Evolutionary conservation across 2,329 filamentous ascomycete genomes (phyloP).

Genomic region (Fusarium sp.): DNA sequence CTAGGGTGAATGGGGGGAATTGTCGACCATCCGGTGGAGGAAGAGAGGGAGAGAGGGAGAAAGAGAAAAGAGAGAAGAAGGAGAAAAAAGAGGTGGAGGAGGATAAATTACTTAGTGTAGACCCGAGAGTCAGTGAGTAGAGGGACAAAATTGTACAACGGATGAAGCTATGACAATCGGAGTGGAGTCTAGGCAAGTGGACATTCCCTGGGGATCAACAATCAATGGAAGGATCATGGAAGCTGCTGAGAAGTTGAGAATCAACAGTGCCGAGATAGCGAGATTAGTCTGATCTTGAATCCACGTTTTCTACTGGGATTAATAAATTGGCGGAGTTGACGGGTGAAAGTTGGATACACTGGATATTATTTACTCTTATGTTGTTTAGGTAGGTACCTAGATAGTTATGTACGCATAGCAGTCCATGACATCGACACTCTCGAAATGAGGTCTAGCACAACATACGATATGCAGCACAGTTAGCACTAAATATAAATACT

Average conservation of each 20-base stretch:
- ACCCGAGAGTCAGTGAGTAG: neutral
- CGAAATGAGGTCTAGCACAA: conserved; percentile 1
- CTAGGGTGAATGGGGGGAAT: conserved; percentile 11
- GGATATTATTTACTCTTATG: neutral
- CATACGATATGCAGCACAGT: neutral
- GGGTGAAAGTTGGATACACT: neutral
- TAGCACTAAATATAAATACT: no score
- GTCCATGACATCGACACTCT: conserved; percentile 26
- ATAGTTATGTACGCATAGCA: neutral
- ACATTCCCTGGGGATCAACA: conserved; percentile 16
- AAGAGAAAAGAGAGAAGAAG: neutral
- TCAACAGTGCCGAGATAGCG: conserved; percentile 15
- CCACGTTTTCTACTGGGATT: conserved; percentile 9
- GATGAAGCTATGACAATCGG: conserved; percentile 31
- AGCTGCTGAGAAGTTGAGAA: conserved; percentile 27
- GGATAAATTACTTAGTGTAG: conserved; percentile 1
- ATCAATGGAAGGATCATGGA: conserved; percentile 34
- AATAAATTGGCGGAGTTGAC: conserved; percentile 9
- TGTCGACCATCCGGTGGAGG: conserved; percentile 8
- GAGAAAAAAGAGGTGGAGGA: conserved; percentile 14
- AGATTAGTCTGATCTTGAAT: conserved; percentile 17
- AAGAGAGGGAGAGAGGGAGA: neutral
- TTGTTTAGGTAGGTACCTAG: neutral
- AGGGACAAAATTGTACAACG: neutral
- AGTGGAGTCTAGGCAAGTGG: conserved; percentile 14